Evolutionary conservation across 1,139 yeast genomes (phyloP), one percentile per base, ranked within the genome.

Genomic region (Yamadazyma dendronema): DNA sequence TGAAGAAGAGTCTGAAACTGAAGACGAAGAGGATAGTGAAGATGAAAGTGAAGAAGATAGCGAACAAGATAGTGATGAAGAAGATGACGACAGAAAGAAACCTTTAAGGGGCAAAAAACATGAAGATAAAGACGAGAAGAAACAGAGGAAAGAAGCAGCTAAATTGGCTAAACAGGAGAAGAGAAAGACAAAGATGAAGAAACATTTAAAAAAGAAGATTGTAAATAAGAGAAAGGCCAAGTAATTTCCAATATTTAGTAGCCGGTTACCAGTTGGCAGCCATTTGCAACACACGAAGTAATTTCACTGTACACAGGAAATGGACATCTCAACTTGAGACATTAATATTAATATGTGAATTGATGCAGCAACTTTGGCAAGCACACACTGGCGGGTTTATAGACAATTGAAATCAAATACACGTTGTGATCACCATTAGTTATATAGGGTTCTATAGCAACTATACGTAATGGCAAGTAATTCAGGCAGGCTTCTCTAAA

Each of bases 121-220:
- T 56, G 94, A 86, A 52, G 95, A 90, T 54, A 84, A 89, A 54
- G 96, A 88, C 17, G 81, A 71, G 0, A 92, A 90, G 59, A 87
- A 84, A 54, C 82, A 79, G 34, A 75, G 97, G 39, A 94, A 94
- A 61, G 84, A 83, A 52, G 84, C 83, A 17, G 83, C 88, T 15
- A 92, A 88, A 57, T 84, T 81, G 28, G 88, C 81, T 12, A 86
- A 88, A 44, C 84, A 84, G 52, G 97, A 90, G 51, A 89, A 86
- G 65, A 74, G 98, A 41, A 83, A 88, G 56, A 81, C 81, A 4
- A 94, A 94, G 60, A 84, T 92, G 82, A 92, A 92, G 61, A 94
- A 94, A 61, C 88, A 86, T 60, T 63, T 88, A 28, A 92, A 92
- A 67, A 92, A 92, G 74, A 84, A 83, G 57, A 63, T 84, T 30